Evolutionary conservation across 768 basidiomycete species (phyloP).

Genomic region (Pleurotus salmoneostramineus): DNA sequence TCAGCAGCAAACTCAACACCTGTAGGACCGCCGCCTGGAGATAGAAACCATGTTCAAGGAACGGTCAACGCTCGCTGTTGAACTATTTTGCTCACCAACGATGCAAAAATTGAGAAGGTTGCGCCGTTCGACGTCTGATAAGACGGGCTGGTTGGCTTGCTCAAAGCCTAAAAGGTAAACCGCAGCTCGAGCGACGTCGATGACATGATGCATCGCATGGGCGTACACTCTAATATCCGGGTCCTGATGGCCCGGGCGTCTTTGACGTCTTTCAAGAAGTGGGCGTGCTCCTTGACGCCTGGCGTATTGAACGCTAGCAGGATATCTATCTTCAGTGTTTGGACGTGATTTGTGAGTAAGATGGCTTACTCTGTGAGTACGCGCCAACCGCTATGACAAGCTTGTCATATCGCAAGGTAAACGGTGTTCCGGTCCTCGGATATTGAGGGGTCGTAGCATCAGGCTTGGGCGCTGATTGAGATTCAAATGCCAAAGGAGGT

Average conservation of each 20-base stretch:
- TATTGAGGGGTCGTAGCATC: constrained; percentile 10
- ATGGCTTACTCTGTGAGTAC: constrained; percentile 75
- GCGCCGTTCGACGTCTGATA: constrained; percentile 70
- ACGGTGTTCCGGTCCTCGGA: constrained; percentile 30
- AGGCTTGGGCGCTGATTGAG: constrained; percentile 10
- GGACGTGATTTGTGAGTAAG: too few relatives aligned
- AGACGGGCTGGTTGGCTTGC: constrained; percentile 77
- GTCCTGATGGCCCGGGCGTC: constrained; percentile 71
- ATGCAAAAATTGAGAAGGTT: constrained; percentile 84
- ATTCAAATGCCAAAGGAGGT: constrained; percentile 31
- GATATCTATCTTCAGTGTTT: too few relatives aligned
- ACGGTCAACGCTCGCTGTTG: background rate
- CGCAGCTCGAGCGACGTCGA: background rate
- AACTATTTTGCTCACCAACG: constrained; percentile 50
- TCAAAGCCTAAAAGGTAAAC: constrained; percentile 56
- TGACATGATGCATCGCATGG: background rate
- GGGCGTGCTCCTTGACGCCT: constrained; percentile 76
- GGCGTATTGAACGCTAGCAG: constrained; percentile 63
- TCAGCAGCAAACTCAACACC: constrained; percentile 86
- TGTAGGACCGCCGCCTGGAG: constrained; percentile 67
- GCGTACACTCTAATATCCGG: constrained; percentile 68
- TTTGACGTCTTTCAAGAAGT: constrained; percentile 78
- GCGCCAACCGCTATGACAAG: constrained; percentile 83
- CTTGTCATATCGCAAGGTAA: constrained; percentile 71
- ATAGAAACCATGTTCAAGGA: background rate